Base-by-base conservation (phyloP, 345 rosid genomes). In the Cochlearia excelsa region DNA sequence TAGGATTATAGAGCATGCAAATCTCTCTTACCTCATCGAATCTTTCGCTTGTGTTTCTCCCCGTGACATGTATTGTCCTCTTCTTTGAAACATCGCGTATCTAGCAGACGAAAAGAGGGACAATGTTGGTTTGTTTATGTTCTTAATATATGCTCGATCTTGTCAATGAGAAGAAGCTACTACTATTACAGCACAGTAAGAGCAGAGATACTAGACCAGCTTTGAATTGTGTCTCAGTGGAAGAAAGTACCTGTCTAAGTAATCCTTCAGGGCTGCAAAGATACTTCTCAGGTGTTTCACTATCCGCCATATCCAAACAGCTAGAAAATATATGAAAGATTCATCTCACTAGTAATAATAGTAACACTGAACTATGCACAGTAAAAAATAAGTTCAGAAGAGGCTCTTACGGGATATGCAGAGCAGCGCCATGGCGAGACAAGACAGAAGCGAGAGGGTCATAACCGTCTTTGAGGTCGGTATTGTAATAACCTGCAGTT, bases 251-350 rank as follows among this genome's bases (percentile, higher is more conserved):
- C 88, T 80, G 88, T 65, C 74, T 67, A 16, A 73, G 80, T 59
- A 80, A 69, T 68, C 88, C 88, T 76, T 83, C 88, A 37, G 88
- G 88, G 63, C 88, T 83, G 79, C 88, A 80, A 71, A 75, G 67
- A 67, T 76, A 82, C n/a, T 73, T 72, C 42, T 78, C 79, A 45
- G 84, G 84, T 60, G 78, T 76, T 69, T 83, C 84, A 63, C 68
- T 59, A 66, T 83, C 88, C 60, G 73, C 78, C 88, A 83, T 78
- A 61, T 83, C 88, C 53, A 80, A 70, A 68, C 88, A 83, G 69
- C 88, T 80, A 66, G 54, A 58, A 47, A 50, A 16, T 3, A 46
- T 48, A 68, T 57, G 16, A 64, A 38, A 61, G 30, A 57, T 48
- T 29, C 34, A 51, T 57, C 34, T 52, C 46, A 16, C 52, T 40